Evolutionary conservation across 108 stramenopile species (phyloP).

Genomic region (Fistulifera pelliculosa): DNA sequence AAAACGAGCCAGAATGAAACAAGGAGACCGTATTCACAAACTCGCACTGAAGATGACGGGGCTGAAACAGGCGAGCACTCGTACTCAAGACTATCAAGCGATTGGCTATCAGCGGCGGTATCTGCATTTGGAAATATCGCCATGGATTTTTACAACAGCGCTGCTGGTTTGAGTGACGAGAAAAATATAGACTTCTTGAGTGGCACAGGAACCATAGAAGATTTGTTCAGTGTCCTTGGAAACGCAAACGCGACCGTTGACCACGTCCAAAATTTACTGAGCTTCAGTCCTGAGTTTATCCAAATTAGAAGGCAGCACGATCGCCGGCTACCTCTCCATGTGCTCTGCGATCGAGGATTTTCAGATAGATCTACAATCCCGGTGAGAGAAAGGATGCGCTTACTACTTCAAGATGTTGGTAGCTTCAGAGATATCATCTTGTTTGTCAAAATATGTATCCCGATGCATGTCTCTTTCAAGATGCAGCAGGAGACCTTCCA

Average conservation of each 20-base stretch:
- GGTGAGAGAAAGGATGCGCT: neutral
- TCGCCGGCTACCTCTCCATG: slow-evolving; percentile 22
- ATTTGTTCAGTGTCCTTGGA: no score
- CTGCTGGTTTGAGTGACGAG: no score
- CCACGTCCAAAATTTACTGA: neutral
- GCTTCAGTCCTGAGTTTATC: slow-evolving; percentile 4
- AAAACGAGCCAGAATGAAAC: no score
- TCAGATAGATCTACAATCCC: slow-evolving; percentile 19
- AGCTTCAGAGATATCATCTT: slow-evolving; percentile 9
- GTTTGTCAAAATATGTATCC: slow-evolving; percentile 8
- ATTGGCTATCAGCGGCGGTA: no score
- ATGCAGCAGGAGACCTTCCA: slow-evolving; percentile 37
- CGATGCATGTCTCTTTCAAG: slow-evolving; percentile 21
- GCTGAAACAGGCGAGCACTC: no score
- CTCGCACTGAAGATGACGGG: no score
- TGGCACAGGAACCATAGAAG: no score
- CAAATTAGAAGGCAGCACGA: slow-evolving; percentile 7
- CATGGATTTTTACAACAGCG: no score
- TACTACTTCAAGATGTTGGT: slow-evolving; percentile 20
- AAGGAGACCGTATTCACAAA: no score
- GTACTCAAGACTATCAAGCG: no score
- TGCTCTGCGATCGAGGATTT: slow-evolving; percentile 19
- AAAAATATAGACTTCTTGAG: no score
- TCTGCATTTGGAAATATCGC: no score
- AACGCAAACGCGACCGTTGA: neutral